A percentile compares a stretch with the other conserved stretches of the same genome.
phyloP scores from a whole-genome alignment of 2,329 filamentous ascomycete genomes.

The Blastomyces parvus region DNA sequence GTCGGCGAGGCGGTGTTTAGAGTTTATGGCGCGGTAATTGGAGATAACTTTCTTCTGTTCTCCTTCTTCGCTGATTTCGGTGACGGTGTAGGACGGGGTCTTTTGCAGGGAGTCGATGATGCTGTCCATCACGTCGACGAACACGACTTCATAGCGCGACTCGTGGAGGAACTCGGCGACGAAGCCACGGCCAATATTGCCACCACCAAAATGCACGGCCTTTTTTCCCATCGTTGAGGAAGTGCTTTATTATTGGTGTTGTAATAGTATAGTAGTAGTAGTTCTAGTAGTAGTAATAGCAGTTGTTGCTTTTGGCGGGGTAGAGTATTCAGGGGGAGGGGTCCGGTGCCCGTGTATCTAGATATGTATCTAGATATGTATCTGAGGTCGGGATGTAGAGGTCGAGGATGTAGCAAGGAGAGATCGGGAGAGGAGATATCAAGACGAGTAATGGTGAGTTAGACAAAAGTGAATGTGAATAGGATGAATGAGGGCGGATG shows the following conservation, averaged over 20 bases:
- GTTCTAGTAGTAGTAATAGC: too few relatives aligned
- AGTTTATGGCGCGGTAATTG: constrained; percentile 97
- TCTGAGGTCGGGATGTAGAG: neutral
- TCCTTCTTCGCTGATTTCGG: constrained; percentile 79
- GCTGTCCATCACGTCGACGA: constrained; percentile 82
- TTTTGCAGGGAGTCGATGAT: constrained; percentile 73
- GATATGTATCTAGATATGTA: neutral
- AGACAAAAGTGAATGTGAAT: too few relatives aligned
- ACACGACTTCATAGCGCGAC: constrained; percentile 91
- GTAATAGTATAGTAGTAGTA: too few relatives aligned
- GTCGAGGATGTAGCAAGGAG: neutral
- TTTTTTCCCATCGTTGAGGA: constrained; percentile 40
- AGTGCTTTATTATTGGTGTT: neutral
- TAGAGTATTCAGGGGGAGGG: neutral
- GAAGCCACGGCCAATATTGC: constrained; percentile 80
- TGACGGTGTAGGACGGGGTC: constrained; percentile 73
- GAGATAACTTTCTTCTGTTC: constrained; percentile 74
- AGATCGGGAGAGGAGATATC: neutral
- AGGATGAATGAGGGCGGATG: too few relatives aligned
- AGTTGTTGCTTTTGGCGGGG: too few relatives aligned
- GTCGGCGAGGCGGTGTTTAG: constrained; percentile 69
- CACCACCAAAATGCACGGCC: constrained; percentile 76
- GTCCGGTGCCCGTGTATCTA: neutral
- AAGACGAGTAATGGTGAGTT: neutral
- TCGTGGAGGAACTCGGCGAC: constrained; percentile 89